Conservation (phyloP, 2,329 filamentous ascomycete genomes). For the Botrytis medusae region DNA sequence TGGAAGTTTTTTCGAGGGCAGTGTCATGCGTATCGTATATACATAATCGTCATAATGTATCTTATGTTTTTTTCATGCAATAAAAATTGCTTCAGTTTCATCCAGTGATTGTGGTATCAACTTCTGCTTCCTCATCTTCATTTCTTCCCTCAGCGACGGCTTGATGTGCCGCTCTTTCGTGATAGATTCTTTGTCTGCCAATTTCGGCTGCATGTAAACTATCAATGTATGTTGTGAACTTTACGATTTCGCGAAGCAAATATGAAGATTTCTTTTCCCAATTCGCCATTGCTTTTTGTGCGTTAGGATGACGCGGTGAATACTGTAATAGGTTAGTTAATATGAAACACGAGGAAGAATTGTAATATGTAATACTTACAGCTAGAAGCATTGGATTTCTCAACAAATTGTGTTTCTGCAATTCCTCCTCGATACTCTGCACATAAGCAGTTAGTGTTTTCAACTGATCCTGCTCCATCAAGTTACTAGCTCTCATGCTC, state of each 20-base stretch:
- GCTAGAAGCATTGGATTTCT: slow-evolving; percentile 84
- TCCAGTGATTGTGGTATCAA: slow-evolving; percentile 4
- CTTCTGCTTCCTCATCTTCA: slow-evolving; percentile 24
- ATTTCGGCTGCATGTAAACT: slow-evolving; percentile 69
- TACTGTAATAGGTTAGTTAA: slow-evolving; percentile 51
- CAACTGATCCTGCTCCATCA: slow-evolving; percentile 80
- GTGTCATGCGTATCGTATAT: slow-evolving; percentile 12
- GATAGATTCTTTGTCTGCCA: slow-evolving; percentile 68
- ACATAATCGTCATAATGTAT: slow-evolving; percentile 18
- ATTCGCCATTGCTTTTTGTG: slow-evolving; percentile 83
- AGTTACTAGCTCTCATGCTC: slow-evolving; percentile 80
- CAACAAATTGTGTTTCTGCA: slow-evolving; percentile 84
- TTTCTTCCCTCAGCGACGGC: slow-evolving; percentile 28
- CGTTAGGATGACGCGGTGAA: slow-evolving; percentile 78
- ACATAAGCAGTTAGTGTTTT: slow-evolving; percentile 75
- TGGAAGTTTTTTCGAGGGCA: background rate
- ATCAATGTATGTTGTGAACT: slow-evolving; percentile 94
- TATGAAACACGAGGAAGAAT: too few relatives aligned
- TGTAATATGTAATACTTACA: slow-evolving; percentile 45
- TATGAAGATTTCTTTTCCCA: slow-evolving; percentile 97
- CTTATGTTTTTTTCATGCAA: background rate
- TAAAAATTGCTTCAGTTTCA: background rate
- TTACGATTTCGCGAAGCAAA: slow-evolving; percentile 88
- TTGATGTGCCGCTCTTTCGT: slow-evolving; percentile 49
- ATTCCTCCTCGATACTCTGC: slow-evolving; percentile 78